These are phyloP conservation scores for Colletotrichum falcatum DNA, from an alignment of 2,329 filamentous ascomycete species.

Conservation along the genomic window DNA sequence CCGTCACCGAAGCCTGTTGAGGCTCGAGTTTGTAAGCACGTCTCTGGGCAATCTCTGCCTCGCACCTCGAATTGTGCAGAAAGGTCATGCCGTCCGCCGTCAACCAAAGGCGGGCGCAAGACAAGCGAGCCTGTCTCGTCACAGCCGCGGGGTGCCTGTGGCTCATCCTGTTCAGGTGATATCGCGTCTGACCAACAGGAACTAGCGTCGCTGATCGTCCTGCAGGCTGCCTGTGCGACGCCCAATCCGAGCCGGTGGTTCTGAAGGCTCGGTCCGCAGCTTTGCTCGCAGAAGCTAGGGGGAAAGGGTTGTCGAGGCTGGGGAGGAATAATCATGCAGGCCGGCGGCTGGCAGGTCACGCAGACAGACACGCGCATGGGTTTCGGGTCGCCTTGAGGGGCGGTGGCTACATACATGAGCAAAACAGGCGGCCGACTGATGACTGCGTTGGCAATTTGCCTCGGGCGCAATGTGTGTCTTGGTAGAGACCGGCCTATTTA, in stretches of 20 bases:
- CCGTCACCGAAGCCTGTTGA: neutral
- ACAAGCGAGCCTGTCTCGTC: neutral
- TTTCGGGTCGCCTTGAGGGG: neutral
- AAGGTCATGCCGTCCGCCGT: neutral
- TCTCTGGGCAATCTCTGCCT: neutral
- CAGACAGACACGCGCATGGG: neutral
- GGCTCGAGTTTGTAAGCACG: neutral
- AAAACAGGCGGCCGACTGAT: conserved; percentile 6
- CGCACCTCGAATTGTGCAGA: too few relatives aligned
- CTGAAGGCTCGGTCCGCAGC: conserved; percentile 18
- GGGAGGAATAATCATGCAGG: conserved; percentile 17
- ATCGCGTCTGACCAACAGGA: neutral
- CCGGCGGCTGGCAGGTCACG: conserved; percentile 12
- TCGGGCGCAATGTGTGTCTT: neutral
- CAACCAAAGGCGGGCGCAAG: neutral
- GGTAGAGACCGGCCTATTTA: too few relatives aligned
- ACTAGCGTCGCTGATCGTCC: conserved; percentile 20
- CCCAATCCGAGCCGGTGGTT: neutral
- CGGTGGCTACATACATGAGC: conserved; percentile 19
- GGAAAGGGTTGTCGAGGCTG: neutral
- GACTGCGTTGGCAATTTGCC: conserved; percentile 12
- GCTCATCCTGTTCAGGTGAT: conserved; percentile 15
- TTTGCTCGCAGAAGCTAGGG: neutral
- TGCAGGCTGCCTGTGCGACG: conserved; percentile 3
- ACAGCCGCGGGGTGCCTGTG: conserved; percentile 12